Conservation (phyloP, 1,139 yeast genomes). For the Sugiyamaella castrensis region DNA sequence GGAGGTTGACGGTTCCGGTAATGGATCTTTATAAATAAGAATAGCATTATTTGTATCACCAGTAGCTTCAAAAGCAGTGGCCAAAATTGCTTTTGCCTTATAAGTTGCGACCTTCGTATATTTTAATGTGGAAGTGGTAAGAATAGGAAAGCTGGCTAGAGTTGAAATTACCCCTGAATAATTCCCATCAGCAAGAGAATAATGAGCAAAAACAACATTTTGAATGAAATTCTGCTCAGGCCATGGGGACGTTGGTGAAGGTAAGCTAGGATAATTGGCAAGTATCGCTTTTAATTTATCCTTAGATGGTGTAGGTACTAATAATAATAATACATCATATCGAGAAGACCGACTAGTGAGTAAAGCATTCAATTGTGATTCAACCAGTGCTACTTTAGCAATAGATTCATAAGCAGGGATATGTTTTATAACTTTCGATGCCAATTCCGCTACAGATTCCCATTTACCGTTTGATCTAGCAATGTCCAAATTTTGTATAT, state of each 20-base stretch:
- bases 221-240: constrained; percentile 23
- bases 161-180: constrained; percentile 20
- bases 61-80: constrained; percentile 28
- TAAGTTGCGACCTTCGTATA: constrained; percentile 26
- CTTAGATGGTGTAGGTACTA: not conserved
- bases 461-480: constrained; percentile 25
- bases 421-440: constrained; percentile 24
- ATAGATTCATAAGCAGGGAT: constrained; percentile 10
- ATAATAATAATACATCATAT: not conserved
- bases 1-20: constrained; percentile 14
- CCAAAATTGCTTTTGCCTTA: constrained; percentile 30
- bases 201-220: constrained; percentile 25
- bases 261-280: not conserved
- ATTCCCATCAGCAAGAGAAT: constrained; percentile 21
- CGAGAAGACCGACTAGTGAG: constrained; percentile 1
- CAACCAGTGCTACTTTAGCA: constrained; percentile 15
- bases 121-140: constrained; percentile 5
- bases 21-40: constrained; percentile 23
- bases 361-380: constrained; percentile 3
- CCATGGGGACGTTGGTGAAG: not conserved
- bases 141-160: constrained; percentile 12
- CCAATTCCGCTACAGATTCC: constrained; percentile 26
- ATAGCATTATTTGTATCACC: constrained; percentile 27
- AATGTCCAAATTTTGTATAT: constrained; percentile 23
- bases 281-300: constrained; percentile 1